Percentiles rank a stretch among this genome's conserved stretches.
phyloP scores from a whole-genome alignment of 1,284 basidiomycete species.

The Sanghuangporus sanghuang region DNA sequence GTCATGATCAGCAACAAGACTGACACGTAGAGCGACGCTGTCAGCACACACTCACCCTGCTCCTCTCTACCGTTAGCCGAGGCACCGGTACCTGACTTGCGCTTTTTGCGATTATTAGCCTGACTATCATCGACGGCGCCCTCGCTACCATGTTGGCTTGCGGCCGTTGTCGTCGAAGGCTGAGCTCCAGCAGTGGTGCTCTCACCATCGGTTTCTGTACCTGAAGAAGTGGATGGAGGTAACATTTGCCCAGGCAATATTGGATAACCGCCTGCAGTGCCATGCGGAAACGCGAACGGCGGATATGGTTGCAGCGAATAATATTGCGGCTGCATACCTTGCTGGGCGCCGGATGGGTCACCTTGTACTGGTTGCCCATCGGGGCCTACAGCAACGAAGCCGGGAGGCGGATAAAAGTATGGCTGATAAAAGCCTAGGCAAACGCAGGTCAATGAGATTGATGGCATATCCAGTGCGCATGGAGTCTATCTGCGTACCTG shows the following conservation, averaged over 20 bases:
- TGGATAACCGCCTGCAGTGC: conserved; percentile 4
- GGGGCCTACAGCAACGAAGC: conserved; percentile 16
- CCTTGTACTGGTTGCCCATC: conserved; percentile 17
- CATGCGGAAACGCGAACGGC: conserved; percentile 13
- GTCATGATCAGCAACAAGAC: background rate
- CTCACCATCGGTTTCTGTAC: conserved; percentile 1
- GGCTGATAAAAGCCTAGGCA: conserved; percentile 13
- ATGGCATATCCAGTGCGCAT: background rate
- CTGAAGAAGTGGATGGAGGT: background rate
- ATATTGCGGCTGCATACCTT: conserved; percentile 15
- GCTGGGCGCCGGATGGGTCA: conserved; percentile 9
- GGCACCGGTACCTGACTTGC: background rate
- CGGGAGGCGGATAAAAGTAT: conserved; percentile 17
- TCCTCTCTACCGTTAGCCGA: conserved; percentile 3
- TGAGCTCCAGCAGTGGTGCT: background rate
- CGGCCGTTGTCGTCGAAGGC: background rate
- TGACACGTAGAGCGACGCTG: background rate
- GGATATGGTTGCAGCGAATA: conserved; percentile 15
- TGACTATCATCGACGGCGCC: background rate
- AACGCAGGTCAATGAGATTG: background rate
- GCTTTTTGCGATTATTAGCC: conserved; percentile 2
- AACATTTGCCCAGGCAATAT: conserved; percentile 12
- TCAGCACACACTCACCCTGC: background rate
- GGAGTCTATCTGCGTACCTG: background rate
- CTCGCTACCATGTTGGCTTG: background rate